phyloP scores from a whole-genome alignment of 805 yeast genomes.

The Candida easanensis region DNA sequence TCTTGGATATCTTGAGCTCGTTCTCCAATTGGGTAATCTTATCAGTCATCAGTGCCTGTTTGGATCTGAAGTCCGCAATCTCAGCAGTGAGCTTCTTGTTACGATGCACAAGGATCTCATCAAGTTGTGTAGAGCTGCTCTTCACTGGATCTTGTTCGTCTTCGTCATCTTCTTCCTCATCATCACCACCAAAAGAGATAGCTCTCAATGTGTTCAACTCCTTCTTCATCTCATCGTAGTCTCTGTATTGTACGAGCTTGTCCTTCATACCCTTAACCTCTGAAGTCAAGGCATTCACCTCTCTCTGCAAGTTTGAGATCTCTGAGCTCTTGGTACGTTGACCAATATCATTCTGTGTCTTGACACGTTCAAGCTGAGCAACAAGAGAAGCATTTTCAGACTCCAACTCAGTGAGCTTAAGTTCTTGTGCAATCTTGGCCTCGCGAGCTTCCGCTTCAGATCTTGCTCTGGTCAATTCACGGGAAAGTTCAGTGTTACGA shows the following conservation, averaged over 20 bases:
- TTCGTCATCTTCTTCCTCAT: slow-evolving; percentile 25
- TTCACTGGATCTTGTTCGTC: slow-evolving; percentile 25
- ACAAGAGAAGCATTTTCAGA: slow-evolving; percentile 64
- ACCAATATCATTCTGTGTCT: slow-evolving; percentile 32
- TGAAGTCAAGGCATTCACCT: slow-evolving; percentile 37
- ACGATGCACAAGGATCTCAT: slow-evolving; percentile 60
- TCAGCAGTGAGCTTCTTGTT: slow-evolving; percentile 74
- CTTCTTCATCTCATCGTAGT: slow-evolving; percentile 77
- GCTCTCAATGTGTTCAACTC: slow-evolving; percentile 72
- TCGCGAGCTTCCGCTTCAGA: slow-evolving; percentile 42
- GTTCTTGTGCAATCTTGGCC: slow-evolving; percentile 38
- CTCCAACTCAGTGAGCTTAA: slow-evolving; percentile 53
- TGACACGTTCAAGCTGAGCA: slow-evolving; percentile 54
- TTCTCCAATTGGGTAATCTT: slow-evolving; percentile 40
- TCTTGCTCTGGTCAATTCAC: slow-evolving; percentile 54
- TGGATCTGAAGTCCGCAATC: slow-evolving; percentile 61
- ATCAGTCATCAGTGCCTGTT: slow-evolving; percentile 44
- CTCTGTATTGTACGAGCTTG: slow-evolving; percentile 50
- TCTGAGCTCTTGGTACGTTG: slow-evolving; percentile 18
- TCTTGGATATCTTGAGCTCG: slow-evolving; percentile 32
- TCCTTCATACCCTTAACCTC: slow-evolving; percentile 51
- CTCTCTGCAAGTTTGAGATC: slow-evolving; percentile 28
- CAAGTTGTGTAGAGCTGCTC: slow-evolving; percentile 34
- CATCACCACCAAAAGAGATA: slow-evolving; percentile 65
- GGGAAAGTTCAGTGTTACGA: slow-evolving; percentile 71